Conservation (phyloP, 2,329 filamentous ascomycete species). For the Gyromitra esculenta region DNA sequence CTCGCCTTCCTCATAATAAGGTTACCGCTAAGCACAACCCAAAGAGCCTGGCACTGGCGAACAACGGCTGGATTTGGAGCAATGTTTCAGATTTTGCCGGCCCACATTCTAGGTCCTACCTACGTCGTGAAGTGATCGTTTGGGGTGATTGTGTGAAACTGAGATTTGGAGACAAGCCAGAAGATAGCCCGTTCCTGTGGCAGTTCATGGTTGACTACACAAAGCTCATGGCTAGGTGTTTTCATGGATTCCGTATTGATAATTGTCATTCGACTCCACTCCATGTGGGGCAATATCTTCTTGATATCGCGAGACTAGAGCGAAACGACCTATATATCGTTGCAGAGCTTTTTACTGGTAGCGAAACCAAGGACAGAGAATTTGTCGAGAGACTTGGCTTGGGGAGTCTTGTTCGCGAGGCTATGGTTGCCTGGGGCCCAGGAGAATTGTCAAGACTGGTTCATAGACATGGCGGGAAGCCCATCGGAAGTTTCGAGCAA, state of each 20-base stretch:
- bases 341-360: conserved; percentile 94
- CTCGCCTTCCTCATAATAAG: conserved; percentile 81
- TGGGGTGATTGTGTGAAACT: conserved; percentile 99
- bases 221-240: conserved; percentile 90
- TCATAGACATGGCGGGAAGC: conserved; percentile 89
- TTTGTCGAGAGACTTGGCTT: conserved; percentile 94
- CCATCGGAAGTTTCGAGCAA: conserved; percentile 97
- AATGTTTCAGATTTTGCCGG: conserved; percentile 96
- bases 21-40: conserved; percentile 79
- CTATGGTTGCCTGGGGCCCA: conserved; percentile 98
- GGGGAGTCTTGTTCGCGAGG: conserved; percentile 91
- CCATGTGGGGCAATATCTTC: conserved; percentile 90
- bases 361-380: conserved; percentile 93
- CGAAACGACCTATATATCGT: conserved; percentile 90
- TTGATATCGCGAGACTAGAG: conserved; percentile 90
- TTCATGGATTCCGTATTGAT: conserved; percentile 94
- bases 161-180: conserved; percentile 79
- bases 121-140: conserved; percentile 94
- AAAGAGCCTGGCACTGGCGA: conserved; percentile 82
- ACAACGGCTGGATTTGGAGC: conserved; percentile 99
- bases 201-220: conserved; percentile 95
- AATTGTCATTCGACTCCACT: conserved; percentile 97
- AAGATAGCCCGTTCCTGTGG: conserved; percentile 95
- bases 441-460: conserved; percentile 91
- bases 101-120: conserved; percentile 86